These are phyloP conservation scores for Globisporangium lucens DNA, from an alignment of 352 stramenopile species.

Conservation along the genomic window DNA sequence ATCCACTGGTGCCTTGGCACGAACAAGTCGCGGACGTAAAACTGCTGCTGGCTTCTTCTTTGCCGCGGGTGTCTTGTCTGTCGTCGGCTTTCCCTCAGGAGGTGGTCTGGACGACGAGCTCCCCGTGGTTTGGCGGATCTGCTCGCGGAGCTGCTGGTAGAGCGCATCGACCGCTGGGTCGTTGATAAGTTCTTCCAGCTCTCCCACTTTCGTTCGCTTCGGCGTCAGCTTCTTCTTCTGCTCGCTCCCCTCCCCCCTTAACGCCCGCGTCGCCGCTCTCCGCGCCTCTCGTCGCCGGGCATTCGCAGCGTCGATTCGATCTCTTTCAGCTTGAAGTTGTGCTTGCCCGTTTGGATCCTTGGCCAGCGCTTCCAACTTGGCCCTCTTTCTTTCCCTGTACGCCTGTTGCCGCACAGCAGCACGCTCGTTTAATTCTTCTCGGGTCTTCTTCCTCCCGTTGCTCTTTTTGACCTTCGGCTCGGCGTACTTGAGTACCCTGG, in stretches of 20 bases:
- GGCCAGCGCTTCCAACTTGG: not conserved
- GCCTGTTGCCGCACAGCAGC: not conserved
- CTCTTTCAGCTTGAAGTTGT: not conserved
- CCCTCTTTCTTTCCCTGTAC: not conserved
- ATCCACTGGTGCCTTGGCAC: not conserved
- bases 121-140: slow-evolving; percentile 1
- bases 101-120: not conserved
- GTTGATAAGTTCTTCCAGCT: not conserved
- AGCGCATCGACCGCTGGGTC: slow-evolving; percentile 5
- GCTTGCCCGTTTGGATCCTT: not conserved
- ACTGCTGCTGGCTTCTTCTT: not conserved
- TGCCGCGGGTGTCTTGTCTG: not conserved
- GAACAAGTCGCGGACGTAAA: not conserved
- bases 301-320: not conserved
- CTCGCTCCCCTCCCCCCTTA: not conserved
- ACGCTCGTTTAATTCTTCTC: not conserved
- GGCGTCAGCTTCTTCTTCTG: not conserved
- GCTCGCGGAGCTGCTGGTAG: slow-evolving; percentile 5
- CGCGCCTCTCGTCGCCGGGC: not conserved
- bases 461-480: not conserved
- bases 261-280: not conserved
- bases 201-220: not conserved
- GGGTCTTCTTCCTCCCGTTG: not conserved
- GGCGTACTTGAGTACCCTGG: not conserved
- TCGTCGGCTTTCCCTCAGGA: not conserved